Conservation (phyloP, 352 stramenopile species). For the Phytophthora syringae region DNA sequence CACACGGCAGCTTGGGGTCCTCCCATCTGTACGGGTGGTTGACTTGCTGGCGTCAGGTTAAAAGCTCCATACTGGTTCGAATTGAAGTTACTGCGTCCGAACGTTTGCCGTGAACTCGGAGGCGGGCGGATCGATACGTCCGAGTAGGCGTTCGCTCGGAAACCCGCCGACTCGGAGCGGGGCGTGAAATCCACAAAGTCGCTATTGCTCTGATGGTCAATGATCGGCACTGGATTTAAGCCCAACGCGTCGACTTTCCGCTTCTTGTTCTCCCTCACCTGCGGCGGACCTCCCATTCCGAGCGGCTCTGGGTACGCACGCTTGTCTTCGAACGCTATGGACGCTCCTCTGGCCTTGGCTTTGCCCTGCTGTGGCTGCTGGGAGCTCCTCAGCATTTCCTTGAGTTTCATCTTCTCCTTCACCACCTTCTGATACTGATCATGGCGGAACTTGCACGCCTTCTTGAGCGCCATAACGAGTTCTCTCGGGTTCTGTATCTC, state of each 20-base stretch:
- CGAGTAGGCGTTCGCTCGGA: slow-evolving; percentile 67
- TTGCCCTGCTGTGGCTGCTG: slow-evolving; percentile 38
- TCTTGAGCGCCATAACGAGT: slow-evolving; percentile 80
- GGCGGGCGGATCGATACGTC: slow-evolving; percentile 63
- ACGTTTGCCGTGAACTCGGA: slow-evolving; percentile 37
- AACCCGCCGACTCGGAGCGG: slow-evolving; percentile 45
- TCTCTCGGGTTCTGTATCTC: slow-evolving; percentile 82
- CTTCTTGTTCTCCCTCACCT: slow-evolving; percentile 64
- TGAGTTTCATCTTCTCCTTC: slow-evolving; percentile 77
- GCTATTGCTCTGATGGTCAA: slow-evolving; percentile 10
- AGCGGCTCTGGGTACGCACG: slow-evolving; percentile 21
- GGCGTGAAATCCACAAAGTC: slow-evolving; percentile 27
- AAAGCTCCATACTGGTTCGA: slow-evolving; percentile 75
- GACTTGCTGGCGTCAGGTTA: slow-evolving; percentile 54
- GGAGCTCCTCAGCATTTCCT: slow-evolving; percentile 63
- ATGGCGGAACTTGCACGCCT: slow-evolving; percentile 81
- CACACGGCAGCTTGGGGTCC: slow-evolving; percentile 43
- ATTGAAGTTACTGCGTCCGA: slow-evolving; percentile 67
- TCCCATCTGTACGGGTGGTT: slow-evolving; percentile 48
- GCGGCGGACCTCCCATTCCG: slow-evolving; percentile 28
- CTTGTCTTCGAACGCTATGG: slow-evolving; percentile 33
- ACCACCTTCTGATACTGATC: slow-evolving; percentile 87
- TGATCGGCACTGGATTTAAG: slow-evolving; percentile 18
- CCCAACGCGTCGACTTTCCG: slow-evolving; percentile 45
- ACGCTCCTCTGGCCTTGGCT: slow-evolving; percentile 31